Evolutionary conservation across 345 rosid genomes (phyloP).

Genomic region (Hevea brasiliensis): DNA sequence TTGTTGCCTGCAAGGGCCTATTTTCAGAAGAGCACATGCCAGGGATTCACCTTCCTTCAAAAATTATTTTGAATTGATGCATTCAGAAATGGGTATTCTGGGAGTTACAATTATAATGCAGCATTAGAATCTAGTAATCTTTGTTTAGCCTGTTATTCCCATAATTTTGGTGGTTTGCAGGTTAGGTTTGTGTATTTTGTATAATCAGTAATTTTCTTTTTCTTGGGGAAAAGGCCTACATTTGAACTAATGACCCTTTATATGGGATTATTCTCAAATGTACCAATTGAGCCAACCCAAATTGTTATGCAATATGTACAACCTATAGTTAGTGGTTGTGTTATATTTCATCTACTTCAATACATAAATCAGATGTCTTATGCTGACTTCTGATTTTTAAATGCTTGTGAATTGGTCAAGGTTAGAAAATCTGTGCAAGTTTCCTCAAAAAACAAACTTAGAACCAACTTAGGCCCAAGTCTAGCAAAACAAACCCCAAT

Average conservation of each 20-base stretch:
- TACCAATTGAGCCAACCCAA: neutral
- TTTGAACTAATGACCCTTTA: neutral
- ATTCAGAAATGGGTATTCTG: constrained; percentile 7
- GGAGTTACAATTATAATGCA: constrained; percentile 29
- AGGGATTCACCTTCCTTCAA: constrained; percentile 45
- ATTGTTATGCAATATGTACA: constrained; percentile 18
- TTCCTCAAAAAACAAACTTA: too few relatives aligned
- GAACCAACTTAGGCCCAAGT: too few relatives aligned
- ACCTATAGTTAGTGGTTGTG: constrained; percentile 14
- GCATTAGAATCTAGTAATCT: constrained; percentile 16
- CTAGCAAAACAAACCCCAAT: too few relatives aligned
- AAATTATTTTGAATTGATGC: constrained; percentile 30
- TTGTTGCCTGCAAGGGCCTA: constrained; percentile 36
- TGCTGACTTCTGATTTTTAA: too few relatives aligned
- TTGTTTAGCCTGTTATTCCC: constrained; percentile 26
- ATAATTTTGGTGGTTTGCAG: constrained; percentile 24
- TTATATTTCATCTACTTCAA: neutral
- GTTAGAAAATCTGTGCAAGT: too few relatives aligned
- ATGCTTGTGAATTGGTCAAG: too few relatives aligned
- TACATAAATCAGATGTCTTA: neutral
- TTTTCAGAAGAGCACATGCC: constrained; percentile 34
- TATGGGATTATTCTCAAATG: neutral
- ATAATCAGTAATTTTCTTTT: constrained; percentile 10
- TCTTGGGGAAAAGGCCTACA: neutral
- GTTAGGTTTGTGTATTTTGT: constrained; percentile 19